Conservation (phyloP, 2,329 filamentous ascomycete genomes). For the Stagonosporopsis vannaccii region DNA sequence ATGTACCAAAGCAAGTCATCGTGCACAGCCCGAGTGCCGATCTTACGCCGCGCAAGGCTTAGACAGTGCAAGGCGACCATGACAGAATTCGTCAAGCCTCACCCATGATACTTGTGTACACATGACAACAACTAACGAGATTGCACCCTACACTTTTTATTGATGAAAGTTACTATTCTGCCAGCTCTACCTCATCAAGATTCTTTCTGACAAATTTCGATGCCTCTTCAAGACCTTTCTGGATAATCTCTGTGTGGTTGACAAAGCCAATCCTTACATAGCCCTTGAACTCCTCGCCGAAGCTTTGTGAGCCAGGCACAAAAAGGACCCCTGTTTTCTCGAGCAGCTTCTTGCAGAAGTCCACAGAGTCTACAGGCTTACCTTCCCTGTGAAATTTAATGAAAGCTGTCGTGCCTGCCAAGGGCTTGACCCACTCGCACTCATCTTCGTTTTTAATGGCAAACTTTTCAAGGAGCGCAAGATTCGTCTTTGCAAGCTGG, state of each 20-base stretch:
- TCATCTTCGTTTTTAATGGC: constrained; percentile 68
- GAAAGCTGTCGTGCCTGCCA: constrained; percentile 81
- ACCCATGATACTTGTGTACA: neutral
- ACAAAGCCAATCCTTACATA: constrained; percentile 82
- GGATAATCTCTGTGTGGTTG: constrained; percentile 72
- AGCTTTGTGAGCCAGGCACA: constrained; percentile 75
- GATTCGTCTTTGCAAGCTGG: constrained; percentile 71
- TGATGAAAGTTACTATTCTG: constrained; percentile 25
- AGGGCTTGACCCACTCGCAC: constrained; percentile 75
- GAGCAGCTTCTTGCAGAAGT: constrained; percentile 73
- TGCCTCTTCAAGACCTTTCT: constrained; percentile 67
- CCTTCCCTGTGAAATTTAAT: constrained; percentile 70
- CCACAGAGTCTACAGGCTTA: constrained; percentile 72
- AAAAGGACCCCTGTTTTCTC: constrained; percentile 76
- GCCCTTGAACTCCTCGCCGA: constrained; percentile 74
- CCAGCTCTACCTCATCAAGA: constrained; percentile 59
- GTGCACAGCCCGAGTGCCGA: constrained; percentile 7
- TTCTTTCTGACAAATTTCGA: constrained; percentile 64
- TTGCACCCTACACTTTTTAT: neutral
- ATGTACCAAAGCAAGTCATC: neutral
- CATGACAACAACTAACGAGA: neutral
- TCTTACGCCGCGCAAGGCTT: constrained; percentile 1
- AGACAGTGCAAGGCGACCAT: neutral
- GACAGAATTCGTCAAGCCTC: neutral
- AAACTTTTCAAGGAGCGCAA: constrained; percentile 71